Percentiles rank a stretch among this genome's conserved stretches.
Conservation (phyloP, 2,329 filamentous ascomycete species). For the Colletotrichum sublineola region DNA sequence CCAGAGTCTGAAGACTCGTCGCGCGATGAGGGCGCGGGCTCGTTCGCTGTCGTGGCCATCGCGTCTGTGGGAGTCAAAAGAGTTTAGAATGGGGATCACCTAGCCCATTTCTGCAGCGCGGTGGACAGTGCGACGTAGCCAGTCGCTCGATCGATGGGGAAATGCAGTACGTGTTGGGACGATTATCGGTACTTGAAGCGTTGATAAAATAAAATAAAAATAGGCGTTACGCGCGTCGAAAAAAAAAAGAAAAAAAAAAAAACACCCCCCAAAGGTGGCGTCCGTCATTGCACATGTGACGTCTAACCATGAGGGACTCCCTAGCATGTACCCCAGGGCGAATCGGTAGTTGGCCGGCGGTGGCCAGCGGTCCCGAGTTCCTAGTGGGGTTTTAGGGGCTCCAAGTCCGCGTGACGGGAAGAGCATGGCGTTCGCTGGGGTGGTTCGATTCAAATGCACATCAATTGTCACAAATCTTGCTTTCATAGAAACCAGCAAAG, state of each 20-base stretch:
- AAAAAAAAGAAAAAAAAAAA: slow-evolving; percentile 32
- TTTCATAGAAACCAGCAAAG: neutral
- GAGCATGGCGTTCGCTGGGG: neutral
- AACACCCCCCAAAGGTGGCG: slow-evolving; percentile 20
- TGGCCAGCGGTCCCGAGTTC: neutral
- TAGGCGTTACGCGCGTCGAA: slow-evolving; percentile 28
- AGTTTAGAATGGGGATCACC: neutral
- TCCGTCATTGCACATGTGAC: slow-evolving; percentile 35
- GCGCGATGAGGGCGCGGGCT: slow-evolving; percentile 29
- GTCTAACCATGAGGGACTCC: slow-evolving; percentile 23
- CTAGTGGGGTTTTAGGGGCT: slow-evolving; percentile 10
- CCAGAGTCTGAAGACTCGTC: slow-evolving; percentile 43
- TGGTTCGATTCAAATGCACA: neutral
- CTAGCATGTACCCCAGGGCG: slow-evolving; percentile 5
- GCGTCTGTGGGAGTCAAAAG: slow-evolving; percentile 22
- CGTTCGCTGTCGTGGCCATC: slow-evolving; percentile 38
- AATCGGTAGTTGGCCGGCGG: slow-evolving; percentile 15
- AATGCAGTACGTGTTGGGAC: slow-evolving; percentile 1
- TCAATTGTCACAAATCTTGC: neutral
- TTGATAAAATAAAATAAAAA: neutral
- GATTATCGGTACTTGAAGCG: neutral
- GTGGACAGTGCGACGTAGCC: slow-evolving; percentile 5
- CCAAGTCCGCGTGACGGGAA: neutral
- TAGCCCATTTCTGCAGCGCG: slow-evolving; percentile 33
- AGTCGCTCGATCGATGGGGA: slow-evolving; percentile 13